These are phyloP conservation scores for Irpex sp. DNA, from an alignment of 1,284 basidiomycete species.

Conservation along the genomic window DNA sequence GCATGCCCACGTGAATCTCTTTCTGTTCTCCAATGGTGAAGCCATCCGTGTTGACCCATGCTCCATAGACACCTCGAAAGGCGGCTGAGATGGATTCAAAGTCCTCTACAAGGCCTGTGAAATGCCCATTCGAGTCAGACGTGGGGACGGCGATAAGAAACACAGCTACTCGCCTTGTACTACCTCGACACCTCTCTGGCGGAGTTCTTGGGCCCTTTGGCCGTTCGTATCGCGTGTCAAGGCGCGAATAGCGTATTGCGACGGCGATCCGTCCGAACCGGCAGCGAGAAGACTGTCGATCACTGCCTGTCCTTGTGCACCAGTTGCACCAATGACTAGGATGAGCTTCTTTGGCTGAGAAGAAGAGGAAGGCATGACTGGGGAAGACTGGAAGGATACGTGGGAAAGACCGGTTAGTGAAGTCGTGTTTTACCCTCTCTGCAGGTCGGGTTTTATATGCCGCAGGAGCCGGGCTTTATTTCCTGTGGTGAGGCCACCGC, in stretches of 20 bases:
- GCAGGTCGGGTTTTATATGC: not conserved
- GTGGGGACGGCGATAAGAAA: not conserved
- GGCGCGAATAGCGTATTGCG: constrained; percentile 42
- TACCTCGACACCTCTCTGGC: constrained; percentile 35
- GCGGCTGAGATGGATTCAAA: constrained; percentile 29
- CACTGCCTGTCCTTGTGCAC: constrained; percentile 43
- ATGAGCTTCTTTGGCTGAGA: constrained; percentile 32
- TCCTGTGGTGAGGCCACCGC: not conserved
- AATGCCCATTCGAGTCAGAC: not conserved
- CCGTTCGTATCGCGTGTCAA: constrained; percentile 40
- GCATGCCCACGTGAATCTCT: constrained; percentile 40
- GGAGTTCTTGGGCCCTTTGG: constrained; percentile 32
- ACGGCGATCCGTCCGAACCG: constrained; percentile 33
- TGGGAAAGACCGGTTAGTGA: not conserved
- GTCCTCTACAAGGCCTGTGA: constrained; percentile 18
- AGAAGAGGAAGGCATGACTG: not conserved
- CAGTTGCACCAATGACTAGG: constrained; percentile 47
- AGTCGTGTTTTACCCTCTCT: not conserved
- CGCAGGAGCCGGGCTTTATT: not conserved
- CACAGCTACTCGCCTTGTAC: constrained; percentile 31
- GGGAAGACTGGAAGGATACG: not conserved
- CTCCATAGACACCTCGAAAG: constrained; percentile 40
- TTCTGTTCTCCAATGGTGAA: constrained; percentile 42
- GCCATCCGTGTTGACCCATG: constrained; percentile 43
- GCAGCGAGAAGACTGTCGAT: constrained; percentile 39